These are phyloP conservation scores for Fusarium nelsonii DNA, from an alignment of 2,329 filamentous ascomycete genomes.

Conservation along the genomic window DNA sequence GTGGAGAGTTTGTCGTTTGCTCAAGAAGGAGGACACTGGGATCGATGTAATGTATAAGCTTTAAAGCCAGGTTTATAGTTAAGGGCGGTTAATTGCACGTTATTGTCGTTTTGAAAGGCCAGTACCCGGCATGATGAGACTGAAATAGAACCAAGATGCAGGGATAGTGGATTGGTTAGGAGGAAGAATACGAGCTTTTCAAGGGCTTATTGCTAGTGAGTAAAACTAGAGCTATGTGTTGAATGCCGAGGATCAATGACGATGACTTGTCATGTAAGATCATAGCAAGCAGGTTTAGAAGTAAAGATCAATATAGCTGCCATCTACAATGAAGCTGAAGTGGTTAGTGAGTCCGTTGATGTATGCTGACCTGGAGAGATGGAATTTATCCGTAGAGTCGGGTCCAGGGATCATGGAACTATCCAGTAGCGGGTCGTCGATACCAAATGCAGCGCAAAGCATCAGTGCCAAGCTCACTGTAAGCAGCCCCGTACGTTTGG, in stretches of 20 bases:
- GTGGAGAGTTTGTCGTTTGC: constrained; percentile 82
- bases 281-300: background rate
- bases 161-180: constrained; percentile 13
- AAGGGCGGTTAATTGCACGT: constrained; percentile 29
- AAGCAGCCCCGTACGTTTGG: constrained; percentile 13
- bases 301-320: background rate
- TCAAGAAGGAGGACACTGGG: constrained; percentile 78
- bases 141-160: constrained; percentile 30
- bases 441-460: constrained; percentile 34
- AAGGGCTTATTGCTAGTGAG: background rate
- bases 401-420: background rate
- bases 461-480: constrained; percentile 36
- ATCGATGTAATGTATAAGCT: constrained; percentile 43
- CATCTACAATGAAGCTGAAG: background rate
- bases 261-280: background rate
- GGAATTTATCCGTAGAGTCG: background rate
- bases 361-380: background rate
- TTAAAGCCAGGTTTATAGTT: constrained; percentile 16
- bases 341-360: background rate
- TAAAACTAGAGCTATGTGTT: background rate
- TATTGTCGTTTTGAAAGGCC: constrained; percentile 18
- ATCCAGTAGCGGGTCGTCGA: constrained; percentile 14
- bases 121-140: constrained; percentile 4
- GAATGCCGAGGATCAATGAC: background rate
- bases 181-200: constrained; percentile 19